Conservation (phyloP, 352 stramenopile genomes). For the Phytophthora kernoviae region DNA sequence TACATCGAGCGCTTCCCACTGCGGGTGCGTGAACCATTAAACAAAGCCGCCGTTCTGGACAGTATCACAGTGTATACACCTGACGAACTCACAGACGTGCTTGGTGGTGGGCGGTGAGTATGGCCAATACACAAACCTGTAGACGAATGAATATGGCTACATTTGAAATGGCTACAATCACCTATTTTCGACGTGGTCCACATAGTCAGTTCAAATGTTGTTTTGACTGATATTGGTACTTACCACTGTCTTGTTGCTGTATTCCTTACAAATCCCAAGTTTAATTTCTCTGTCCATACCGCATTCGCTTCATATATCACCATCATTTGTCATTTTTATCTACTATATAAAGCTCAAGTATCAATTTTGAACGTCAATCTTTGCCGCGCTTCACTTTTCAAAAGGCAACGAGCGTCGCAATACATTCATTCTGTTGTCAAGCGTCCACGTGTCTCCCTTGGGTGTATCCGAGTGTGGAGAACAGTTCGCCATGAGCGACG, state of each 20-base stretch:
- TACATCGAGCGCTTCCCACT: conserved; percentile 74
- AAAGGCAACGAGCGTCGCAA: not conserved
- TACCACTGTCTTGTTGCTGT: not conserved
- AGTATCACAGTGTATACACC: conserved; percentile 34
- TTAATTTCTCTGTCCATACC: not conserved
- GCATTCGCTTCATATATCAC: not conserved
- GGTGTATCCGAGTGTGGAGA: not conserved
- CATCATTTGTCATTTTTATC: not conserved
- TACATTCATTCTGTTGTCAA: not conserved
- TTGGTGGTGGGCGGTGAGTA: conserved; percentile 47
- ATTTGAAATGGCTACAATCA: conserved; percentile 1
- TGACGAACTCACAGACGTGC: conserved; percentile 51
- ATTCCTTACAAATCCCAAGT: not conserved
- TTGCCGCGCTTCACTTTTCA: not conserved
- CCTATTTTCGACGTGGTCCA: not conserved
- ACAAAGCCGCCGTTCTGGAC: conserved; percentile 21
- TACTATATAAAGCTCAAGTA: not conserved
- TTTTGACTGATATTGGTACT: not conserved
- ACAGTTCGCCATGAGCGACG: conserved; percentile 41
- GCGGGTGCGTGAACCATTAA: conserved; percentile 40
- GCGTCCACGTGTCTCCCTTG: not conserved
- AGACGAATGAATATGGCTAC: conserved; percentile 20
- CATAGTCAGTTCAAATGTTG: not conserved
- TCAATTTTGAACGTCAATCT: not conserved
- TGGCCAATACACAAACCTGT: conserved; percentile 4